These are phyloP conservation scores for Neofusicoccum parvum DNA, from an alignment of 2,329 filamentous ascomycete genomes.

Conservation along the genomic window DNA sequence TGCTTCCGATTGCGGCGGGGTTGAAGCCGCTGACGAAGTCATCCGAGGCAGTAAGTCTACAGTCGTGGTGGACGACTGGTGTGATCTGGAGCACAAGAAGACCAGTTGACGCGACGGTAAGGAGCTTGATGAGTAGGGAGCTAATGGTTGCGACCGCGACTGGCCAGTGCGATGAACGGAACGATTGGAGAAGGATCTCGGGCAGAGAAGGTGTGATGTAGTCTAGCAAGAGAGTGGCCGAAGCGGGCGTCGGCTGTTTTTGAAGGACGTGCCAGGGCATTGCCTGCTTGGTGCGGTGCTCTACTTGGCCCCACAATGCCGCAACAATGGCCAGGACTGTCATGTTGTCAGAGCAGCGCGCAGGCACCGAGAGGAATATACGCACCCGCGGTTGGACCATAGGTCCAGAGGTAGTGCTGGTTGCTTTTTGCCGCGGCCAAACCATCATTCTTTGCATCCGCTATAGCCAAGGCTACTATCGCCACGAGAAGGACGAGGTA, in stretches of 20 bases:
- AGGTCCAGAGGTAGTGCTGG: background rate
- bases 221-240: background rate
- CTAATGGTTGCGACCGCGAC: background rate
- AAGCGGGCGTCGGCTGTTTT: background rate
- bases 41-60: background rate
- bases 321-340: background rate
- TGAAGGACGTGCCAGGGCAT: background rate
- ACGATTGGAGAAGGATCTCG: background rate
- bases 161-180: background rate
- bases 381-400: background rate
- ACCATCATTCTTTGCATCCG: background rate
- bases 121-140: background rate
- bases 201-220: background rate
- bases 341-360: background rate
- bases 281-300: background rate
- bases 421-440: background rate
- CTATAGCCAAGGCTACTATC: background rate
- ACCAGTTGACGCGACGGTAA: slow-evolving; percentile 4
- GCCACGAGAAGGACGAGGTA: background rate
- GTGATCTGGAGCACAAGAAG: background rate
- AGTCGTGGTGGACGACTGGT: background rate
- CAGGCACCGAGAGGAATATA: no score
- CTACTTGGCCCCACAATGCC: slow-evolving; percentile 1
- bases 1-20: background rate
- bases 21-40: background rate